phyloP scores from a whole-genome alignment of 2,329 filamentous ascomycete species.

The Xylariaceae sp. region DNA sequence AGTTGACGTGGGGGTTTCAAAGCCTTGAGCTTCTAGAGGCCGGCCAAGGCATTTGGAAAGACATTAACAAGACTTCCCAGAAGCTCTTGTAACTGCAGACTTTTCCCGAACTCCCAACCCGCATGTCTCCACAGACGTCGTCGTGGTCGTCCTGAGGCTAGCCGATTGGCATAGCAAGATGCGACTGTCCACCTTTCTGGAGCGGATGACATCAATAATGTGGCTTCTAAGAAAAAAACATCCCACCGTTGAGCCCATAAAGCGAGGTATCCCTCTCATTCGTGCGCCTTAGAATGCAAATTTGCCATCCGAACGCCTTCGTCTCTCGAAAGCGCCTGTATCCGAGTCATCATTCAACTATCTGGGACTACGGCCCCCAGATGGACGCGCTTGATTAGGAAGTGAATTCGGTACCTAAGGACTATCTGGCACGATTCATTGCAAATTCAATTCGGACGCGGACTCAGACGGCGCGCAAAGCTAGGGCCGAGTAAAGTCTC shows the following conservation, averaged over 20 bases:
- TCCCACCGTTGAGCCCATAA: too few species aligned
- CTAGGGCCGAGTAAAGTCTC: too few species aligned
- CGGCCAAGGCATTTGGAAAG: background rate
- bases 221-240: background rate
- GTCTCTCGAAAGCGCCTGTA: too few species aligned
- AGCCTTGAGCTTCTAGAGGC: constrained; percentile 20
- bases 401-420: too few species aligned
- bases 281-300: constrained; percentile 6
- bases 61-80: background rate
- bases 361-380: too few species aligned
- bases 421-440: too few species aligned
- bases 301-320: too few species aligned
- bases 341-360: too few species aligned
- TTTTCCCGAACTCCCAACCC: constrained; percentile 3
- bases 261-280: background rate
- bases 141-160: background rate
- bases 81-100: constrained; percentile 9
- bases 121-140: background rate
- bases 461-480: too few species aligned
- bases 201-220: constrained; percentile 11
- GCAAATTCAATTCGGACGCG: too few species aligned
- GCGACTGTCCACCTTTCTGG: background rate
- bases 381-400: too few species aligned
- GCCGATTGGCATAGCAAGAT: background rate
- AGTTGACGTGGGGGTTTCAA: constrained; percentile 8